These are phyloP conservation scores for Kwoniella botswanensis DNA, from an alignment of 768 basidiomycete genomes.

Conservation along the genomic window DNA sequence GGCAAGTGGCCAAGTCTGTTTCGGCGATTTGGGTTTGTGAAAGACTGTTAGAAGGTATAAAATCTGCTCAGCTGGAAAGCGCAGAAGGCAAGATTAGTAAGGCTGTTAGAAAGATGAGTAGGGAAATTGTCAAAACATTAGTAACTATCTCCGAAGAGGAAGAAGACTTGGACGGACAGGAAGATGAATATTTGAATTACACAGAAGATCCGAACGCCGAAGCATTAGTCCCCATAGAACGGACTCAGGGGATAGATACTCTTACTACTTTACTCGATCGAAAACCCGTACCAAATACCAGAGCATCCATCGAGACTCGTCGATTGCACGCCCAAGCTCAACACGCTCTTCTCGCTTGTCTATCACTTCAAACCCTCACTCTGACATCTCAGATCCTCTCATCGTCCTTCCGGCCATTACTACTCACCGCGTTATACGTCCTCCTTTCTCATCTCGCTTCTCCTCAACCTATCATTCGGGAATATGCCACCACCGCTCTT, in stretches of 20 bases:
- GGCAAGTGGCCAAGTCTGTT: conserved; percentile 61
- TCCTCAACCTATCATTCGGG: conserved; percentile 67
- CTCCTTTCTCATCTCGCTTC: conserved; percentile 85
- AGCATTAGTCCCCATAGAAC: conserved; percentile 64
- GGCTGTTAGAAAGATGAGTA: conserved; percentile 69
- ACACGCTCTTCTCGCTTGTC: conserved; percentile 69
- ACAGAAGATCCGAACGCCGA: conserved; percentile 38
- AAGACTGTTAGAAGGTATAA: conserved; percentile 74
- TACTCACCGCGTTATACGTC: conserved; percentile 82
- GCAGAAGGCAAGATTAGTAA: conserved; percentile 57
- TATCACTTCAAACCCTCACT: conserved; percentile 77
- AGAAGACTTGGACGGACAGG: conserved; percentile 54
- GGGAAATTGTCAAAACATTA: conserved; percentile 68
- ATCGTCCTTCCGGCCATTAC: conserved; percentile 70
- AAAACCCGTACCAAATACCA: conserved; percentile 48
- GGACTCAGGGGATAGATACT: conserved; percentile 69
- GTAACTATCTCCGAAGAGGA: conserved; percentile 73
- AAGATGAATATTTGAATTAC: conserved; percentile 16
- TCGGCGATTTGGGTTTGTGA: conserved; percentile 82
- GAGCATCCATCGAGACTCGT: conserved; percentile 43
- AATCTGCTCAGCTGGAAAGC: conserved; percentile 44
- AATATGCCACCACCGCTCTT: conserved; percentile 77
- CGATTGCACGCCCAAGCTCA: conserved; percentile 60
- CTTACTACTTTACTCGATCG: conserved; percentile 64
- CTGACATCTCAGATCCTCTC: conserved; percentile 74